Percentiles rank a stretch among this genome's conserved stretches.
Evolutionary conservation across 495 filamentous ascomycete species (phyloP).

Genomic region (Podospora fimiseda): DNA sequence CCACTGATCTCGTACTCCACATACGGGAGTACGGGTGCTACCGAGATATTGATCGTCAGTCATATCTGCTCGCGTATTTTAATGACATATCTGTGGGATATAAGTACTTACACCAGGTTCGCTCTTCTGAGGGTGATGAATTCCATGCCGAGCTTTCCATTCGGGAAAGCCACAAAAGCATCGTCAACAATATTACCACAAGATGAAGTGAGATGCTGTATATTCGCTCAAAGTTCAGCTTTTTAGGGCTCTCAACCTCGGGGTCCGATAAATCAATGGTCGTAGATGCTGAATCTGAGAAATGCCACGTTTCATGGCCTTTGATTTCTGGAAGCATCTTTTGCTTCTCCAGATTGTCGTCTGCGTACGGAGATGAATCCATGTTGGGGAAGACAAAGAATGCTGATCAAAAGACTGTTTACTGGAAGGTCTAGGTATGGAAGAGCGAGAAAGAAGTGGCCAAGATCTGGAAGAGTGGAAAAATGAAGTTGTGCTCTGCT

Average conservation of each 20-base stretch:
- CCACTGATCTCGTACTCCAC: constrained; percentile 10
- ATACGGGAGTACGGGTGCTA: constrained; percentile 8
- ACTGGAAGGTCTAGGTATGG: neutral
- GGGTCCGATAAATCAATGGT: neutral
- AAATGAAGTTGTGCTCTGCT: too few relatives aligned
- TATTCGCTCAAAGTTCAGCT: neutral
- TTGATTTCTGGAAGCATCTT: neutral
- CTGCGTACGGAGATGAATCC: too few relatives aligned
- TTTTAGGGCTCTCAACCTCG: neutral
- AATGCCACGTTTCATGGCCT: neutral
- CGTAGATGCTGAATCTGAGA: neutral
- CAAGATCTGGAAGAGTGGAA: too few relatives aligned
- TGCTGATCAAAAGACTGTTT: neutral
- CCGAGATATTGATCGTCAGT: too few relatives aligned
- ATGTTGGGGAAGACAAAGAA: too few relatives aligned
- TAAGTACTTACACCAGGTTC: neutral
- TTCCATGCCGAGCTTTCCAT: neutral
- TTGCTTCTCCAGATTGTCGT: neutral
- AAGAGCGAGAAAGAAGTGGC: neutral
- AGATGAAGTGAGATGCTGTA: neutral
- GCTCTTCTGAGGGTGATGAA: neutral
- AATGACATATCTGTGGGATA: too few relatives aligned
- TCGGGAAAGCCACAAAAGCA: neutral
- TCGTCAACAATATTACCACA: neutral
- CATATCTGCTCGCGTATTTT: too few relatives aligned